Base-by-base conservation (phyloP, 768 basidiomycete species). In the Hydnum rufescens region DNA sequence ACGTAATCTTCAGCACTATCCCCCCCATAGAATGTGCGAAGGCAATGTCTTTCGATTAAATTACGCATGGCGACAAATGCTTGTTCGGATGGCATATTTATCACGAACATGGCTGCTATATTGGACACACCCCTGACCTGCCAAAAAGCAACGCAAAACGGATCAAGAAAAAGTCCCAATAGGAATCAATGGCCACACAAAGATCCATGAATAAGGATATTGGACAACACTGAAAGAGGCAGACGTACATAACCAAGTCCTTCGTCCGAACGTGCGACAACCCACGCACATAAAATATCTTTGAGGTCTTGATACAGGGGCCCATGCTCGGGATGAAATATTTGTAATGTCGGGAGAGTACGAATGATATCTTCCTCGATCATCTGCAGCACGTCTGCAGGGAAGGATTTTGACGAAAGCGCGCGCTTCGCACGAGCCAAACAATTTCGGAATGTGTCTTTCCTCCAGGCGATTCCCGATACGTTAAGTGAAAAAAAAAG, bases 41-140 rank as follows among this genome's bases (percentile, higher is more conserved):
- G 60, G 62, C 85, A 85, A 65, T 87, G 83, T 54, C 87, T 72
- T 61, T 88, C 82, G 51, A 92, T 64, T 16, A 93, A 66, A 64
- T 93, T 93, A 42, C 86, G 71, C 78, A 92, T 76, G 4, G 81
- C 76, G 42, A 85, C 64, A 62, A 92, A 92, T 0, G 76, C 86
- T 29, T 66, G 61, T 60, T 78, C 77, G 23, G 75, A 73, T 1
- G 83, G 68, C 77, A 92, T 80, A 61, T 82, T 89, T 60, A 93
- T 68, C 36, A 92, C 67, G 44, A 90, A 68, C 84, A 92, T 88
- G 1, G 80, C 88, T 4, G 82, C 88, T 51, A 89, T 71, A 62
- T 58, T 59, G 3, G 65, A 58, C 3, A 60, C 57, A 3, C 63
- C 63, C 32, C 26, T 19, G 2, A 61, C 54, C 60, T 63, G 19